Evolutionary conservation across 129 eudicot species (phyloP), one percentile per base, ranked within the genome.

Genomic region (Chrysanthemum seticuspe): DNA sequence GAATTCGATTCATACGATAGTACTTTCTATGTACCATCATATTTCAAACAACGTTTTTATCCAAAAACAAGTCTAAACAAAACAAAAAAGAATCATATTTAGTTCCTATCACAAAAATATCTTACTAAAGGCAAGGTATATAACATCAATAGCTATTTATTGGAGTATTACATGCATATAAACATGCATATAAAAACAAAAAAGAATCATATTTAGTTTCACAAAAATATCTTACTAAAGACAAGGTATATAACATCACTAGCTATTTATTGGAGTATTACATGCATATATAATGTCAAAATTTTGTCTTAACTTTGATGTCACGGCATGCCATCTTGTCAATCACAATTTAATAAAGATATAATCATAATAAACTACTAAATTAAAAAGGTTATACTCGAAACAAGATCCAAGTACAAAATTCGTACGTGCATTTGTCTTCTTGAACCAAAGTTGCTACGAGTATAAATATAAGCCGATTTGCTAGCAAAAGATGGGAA

Each of bases 311-410:
- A 80, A 57, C 84, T 66, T 81, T 81, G 77, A 64, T 73, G 84
- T 55, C 59, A 81, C 84, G 84, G 78, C 78, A 65, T 13, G 78
- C 78, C 66, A 68, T 61, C 78, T 25, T 44, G 58, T 68, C 76
- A 62, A 31, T 74, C 74, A 19, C 36, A 18, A 66, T 66, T 64
- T 19, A 25, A 21, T 65, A 8, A 23, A 12, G 1, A 10, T 53
- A 54, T 44, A 61, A 36, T 45, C 12, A 27, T 57, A 66, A 11
- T 6, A 23, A 23, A 23, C 23, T 62, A 34, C 10, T 29, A 6
- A 21, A 54, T 44, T n/a, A 29, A 9, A 52, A 47, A 9, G 52
- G 0, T 56, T 65, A 40, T 34, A 19, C 12, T 31, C 63, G 23
- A 58, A 23, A 72, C 34, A 27, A 64, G 47, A 52, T 65, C 31